These are phyloP conservation scores for Chaetomium tenue DNA, from an alignment of 495 filamentous ascomycete genomes.

Conservation along the genomic window DNA sequence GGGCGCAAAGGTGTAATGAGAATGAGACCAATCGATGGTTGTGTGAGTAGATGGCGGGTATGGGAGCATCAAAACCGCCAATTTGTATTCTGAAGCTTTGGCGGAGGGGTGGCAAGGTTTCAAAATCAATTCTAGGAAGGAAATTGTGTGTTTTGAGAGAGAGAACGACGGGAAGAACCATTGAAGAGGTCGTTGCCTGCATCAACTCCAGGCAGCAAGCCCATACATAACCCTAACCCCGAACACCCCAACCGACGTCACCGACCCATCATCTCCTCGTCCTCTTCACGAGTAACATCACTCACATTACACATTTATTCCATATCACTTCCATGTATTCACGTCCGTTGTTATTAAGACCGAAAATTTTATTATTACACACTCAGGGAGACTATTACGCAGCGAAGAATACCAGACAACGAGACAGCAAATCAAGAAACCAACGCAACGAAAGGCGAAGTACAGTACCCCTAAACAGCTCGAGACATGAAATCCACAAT, in stretches of 20 bases:
- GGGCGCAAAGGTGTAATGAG: not conserved
- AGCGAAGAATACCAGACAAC: slow-evolving; percentile 11
- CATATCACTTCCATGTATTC: not conserved
- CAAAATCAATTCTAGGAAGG: not conserved
- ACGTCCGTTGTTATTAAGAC: not conserved
- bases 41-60: not conserved
- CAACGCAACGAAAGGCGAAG: not conserved
- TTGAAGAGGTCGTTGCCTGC: slow-evolving; percentile 11
- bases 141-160: not conserved
- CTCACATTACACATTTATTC: not conserved
- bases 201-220: slow-evolving; percentile 22
- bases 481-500: not conserved
- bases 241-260: not conserved
- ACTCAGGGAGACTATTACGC: slow-evolving; percentile 10
- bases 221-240: slow-evolving; percentile 25
- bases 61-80: not conserved
- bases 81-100: not conserved
- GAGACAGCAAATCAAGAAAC: not conserved
- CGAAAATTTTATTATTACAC: not conserved
- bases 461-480: not conserved
- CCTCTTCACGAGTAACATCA: too few relatives aligned
- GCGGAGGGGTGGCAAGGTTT: not conserved
- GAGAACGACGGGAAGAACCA: not conserved
- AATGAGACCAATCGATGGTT: not conserved
- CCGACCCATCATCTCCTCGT: not conserved